A percentile compares a stretch with the other conserved stretches of the same genome.
Conservation (phyloP, 2,329 filamentous ascomycete genomes). For the Pseudocercospora vitis region DNA sequence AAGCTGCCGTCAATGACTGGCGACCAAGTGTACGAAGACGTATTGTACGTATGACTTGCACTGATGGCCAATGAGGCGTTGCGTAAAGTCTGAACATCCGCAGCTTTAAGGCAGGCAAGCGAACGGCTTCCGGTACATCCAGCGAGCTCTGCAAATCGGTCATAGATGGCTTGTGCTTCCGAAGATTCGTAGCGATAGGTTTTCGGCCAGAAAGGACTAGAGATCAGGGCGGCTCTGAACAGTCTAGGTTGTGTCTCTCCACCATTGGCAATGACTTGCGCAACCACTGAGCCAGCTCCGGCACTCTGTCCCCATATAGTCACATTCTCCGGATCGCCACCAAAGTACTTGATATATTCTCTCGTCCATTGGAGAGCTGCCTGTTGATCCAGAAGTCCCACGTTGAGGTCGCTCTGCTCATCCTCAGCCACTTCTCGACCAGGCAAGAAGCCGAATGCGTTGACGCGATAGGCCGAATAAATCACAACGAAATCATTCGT, state of each 20-base stretch:
- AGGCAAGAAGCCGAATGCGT: conserved; percentile 48
- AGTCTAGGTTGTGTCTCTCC: conserved; percentile 44
- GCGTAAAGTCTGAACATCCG: conserved; percentile 57
- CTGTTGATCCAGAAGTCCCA: conserved; percentile 50
- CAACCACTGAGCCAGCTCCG: conserved; percentile 49
- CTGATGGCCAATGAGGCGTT: conserved; percentile 54
- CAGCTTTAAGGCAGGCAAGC: conserved; percentile 56
- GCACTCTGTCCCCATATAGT: conserved; percentile 30
- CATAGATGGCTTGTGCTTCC: conserved; percentile 55
- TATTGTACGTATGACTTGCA: conserved; percentile 54
- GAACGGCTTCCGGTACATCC: conserved; percentile 52
- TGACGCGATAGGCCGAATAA: conserved; percentile 52
- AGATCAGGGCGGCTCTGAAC: conserved; percentile 54
- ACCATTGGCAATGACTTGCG: conserved; percentile 56
- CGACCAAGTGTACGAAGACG: conserved; percentile 59
- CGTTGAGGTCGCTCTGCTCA: conserved; percentile 41
- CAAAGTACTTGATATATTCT: conserved; percentile 47
- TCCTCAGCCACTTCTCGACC: conserved; percentile 42
- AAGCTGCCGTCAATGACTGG: conserved; percentile 61
- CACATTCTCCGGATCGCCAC: conserved; percentile 29
- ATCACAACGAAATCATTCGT: conserved; percentile 54
- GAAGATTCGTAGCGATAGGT: conserved; percentile 55
- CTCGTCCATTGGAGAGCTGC: conserved; percentile 55
- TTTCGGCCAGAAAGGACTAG: conserved; percentile 61
- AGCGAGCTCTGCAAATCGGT: conserved; percentile 47